phyloP scores from a whole-genome alignment of 208 protist genomes.

The Naegleria gruberi region DNA sequence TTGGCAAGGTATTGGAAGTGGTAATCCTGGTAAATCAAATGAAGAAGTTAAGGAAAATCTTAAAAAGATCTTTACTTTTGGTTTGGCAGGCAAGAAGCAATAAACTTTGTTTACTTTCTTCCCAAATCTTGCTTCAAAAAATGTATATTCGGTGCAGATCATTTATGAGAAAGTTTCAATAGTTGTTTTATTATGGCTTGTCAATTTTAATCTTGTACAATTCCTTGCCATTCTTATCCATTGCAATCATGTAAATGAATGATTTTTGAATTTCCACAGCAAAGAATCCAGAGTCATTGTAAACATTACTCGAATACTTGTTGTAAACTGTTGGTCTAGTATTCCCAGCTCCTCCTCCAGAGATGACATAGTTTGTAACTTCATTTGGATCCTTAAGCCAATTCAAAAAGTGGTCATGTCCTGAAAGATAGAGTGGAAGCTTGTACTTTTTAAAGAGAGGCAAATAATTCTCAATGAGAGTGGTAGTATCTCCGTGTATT shows the following conservation, averaged over 20 bases:
- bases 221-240: not conserved
- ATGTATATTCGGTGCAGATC: too few species aligned
- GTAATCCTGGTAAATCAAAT: not conserved
- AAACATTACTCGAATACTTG: not conserved
- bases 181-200: not conserved
- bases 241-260: not conserved
- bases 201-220: not conserved
- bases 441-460: conserved; percentile 15
- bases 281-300: not conserved
- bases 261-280: not conserved
- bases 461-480: conserved; percentile 20
- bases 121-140: too few species aligned
- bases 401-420: conserved; percentile 39
- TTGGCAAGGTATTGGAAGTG: not conserved
- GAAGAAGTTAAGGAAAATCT: not conserved
- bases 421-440: conserved; percentile 33
- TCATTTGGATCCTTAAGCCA: conserved; percentile 7
- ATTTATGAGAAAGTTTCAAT: too few species aligned
- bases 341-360: not conserved
- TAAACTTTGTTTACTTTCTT: too few species aligned
- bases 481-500: too few species aligned
- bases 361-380: not conserved
- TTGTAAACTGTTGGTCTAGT: not conserved
- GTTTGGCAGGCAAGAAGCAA: not conserved
- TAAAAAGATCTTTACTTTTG: not conserved